Base-by-base conservation (phyloP, 805 yeast genomes). In the Sugiyamaella qingdaonensis region DNA sequence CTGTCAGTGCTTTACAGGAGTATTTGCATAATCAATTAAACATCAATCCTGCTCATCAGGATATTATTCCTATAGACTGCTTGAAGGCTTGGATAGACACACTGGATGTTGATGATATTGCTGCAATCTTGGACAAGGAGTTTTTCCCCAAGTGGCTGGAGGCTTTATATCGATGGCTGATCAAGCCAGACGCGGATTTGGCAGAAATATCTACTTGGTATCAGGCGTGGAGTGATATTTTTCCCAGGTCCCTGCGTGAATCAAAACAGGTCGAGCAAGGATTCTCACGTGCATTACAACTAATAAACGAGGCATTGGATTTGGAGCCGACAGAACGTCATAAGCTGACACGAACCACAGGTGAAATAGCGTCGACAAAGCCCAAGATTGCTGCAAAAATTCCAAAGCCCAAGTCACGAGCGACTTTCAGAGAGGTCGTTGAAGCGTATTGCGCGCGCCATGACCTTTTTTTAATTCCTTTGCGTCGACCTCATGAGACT, bases 341-440 rank as follows among this genome's bases (percentile, higher is more conserved):
- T 9, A 39, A 29, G 34, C 46, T 41, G 33, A 4, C 37, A n/a
- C 37, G n/a, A n/a, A 31, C 37, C 2, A n/a, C 19, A 7, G 18
- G 16, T 10, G 33, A 14, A 31, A 14, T 21, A 13, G 43, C n/a
- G 13, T 39, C 43, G 11, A 39, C 21, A 13, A 21, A 21, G 13
- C 32, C 29, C 13, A 27, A 10, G 13, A 29, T 13, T 9, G 9
- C 46, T 19, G 21, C 29, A 35, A 13, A 47, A 18, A 41, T 21
- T 9, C 13, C 49, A 41, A 16, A 37, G 5, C 21, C 55, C 33
- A 11, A 11, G 21, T 13, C 49, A 21, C 18, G 48, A 35, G 63
- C 54, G 2, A 73, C 86, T 0, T 83, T 84, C 62, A 82, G 76
- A 57, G 88, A 86, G 50, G 83, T 88, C 16, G 79, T 88, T 1